phyloP scores from a whole-genome alignment of 306 rosid species.

The Astragalus membranaceus region DNA sequence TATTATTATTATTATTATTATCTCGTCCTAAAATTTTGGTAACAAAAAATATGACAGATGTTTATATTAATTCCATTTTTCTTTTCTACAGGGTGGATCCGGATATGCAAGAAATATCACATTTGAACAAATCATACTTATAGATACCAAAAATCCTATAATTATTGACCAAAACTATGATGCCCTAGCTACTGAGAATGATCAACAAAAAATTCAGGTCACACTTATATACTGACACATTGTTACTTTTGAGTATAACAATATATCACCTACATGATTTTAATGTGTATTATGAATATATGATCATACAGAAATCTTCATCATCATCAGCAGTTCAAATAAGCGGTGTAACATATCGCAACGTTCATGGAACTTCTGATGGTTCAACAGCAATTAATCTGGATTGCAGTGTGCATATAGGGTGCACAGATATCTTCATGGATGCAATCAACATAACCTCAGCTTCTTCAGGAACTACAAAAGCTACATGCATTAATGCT shows the following conservation, averaged over 20 bases:
- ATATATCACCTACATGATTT: not conserved
- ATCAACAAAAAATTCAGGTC: not conserved
- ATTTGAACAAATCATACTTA: constrained; percentile 10
- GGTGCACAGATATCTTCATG: constrained; percentile 10
- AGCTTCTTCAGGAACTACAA: not conserved
- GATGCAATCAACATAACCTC: constrained; percentile 1
- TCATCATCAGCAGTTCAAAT: not conserved
- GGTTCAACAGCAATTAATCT: not conserved
- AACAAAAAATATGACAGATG: not conserved
- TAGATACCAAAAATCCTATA: constrained; percentile 13
- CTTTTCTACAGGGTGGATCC: not conserved
- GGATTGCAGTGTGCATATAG: not conserved
- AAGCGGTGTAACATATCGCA: not conserved
- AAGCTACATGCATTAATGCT: constrained; percentile 1
- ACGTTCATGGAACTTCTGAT: constrained; percentile 4
- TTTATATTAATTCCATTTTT: not conserved
- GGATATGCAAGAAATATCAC: constrained; percentile 20
- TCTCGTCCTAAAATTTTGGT: no score
- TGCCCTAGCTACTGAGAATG: not conserved
- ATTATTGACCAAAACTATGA: constrained; percentile 10
- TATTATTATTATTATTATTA: not conserved
- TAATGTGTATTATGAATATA: not conserved
- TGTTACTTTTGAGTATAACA: not conserved
- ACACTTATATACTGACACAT: not conserved
- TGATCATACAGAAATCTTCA: not conserved